Conservation (phyloP, 2,329 filamentous ascomycete genomes). For the Fusarium euwallaceae region DNA sequence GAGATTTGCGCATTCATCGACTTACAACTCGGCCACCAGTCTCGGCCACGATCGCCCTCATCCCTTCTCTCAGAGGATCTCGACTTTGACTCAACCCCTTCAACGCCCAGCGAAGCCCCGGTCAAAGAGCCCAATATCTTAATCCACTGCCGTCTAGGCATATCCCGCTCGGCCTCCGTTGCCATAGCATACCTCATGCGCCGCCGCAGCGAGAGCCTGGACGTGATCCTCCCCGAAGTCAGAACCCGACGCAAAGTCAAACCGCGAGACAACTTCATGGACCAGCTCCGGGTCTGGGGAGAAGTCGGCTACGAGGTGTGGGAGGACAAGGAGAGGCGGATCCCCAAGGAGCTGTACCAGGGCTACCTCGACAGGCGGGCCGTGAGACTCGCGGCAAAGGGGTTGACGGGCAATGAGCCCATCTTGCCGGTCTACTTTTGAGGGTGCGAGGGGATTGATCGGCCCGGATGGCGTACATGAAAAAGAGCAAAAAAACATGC, state of each 20-base stretch:
- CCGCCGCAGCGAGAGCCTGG: conserved; percentile 29
- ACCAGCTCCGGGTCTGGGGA: conserved; percentile 51
- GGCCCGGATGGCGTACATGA: not conserved
- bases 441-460: conserved; percentile 11
- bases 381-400: conserved; percentile 34
- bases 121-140: conserved; percentile 40
- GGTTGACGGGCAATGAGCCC: conserved; percentile 39
- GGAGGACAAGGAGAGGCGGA: conserved; percentile 42
- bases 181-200: conserved; percentile 52
- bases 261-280: conserved; percentile 49
- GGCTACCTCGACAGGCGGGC: conserved; percentile 38
- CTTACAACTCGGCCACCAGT: conserved; percentile 19
- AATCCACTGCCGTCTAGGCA: conserved; percentile 51
- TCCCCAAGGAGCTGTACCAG: conserved; percentile 46
- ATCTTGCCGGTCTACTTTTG: conserved; percentile 27
- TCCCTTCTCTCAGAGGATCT: conserved; percentile 7
- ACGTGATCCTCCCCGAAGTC: conserved; percentile 37
- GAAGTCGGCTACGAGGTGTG: conserved; percentile 47
- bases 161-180: conserved; percentile 50
- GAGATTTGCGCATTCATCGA: conserved; percentile 47
- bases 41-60: conserved; percentile 1
- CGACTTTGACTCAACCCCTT: conserved; percentile 10
- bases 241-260: conserved; percentile 40
- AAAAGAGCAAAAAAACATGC: not conserved
- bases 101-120: conserved; percentile 14